Evolutionary conservation across 1,139 yeast genomes (phyloP).

Genomic region (Kazachstania sp.): DNA sequence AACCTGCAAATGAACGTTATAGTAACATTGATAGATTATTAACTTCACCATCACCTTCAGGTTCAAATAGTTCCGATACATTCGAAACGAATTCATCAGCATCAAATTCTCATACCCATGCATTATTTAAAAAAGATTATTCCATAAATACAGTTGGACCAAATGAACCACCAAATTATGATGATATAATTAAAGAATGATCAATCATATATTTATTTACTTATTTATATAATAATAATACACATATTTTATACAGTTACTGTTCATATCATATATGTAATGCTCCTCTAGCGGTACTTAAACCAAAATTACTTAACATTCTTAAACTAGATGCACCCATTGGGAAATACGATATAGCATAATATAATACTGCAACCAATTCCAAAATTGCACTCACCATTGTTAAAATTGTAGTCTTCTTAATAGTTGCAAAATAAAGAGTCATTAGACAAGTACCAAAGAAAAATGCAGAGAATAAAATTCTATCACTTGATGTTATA

Average conservation of each 20-base stretch:
- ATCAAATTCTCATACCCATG: background rate
- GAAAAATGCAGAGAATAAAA: slow-evolving; percentile 73
- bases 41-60: slow-evolving; percentile 1
- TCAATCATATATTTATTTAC: background rate
- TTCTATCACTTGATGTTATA: slow-evolving; percentile 62
- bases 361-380: slow-evolving; percentile 77
- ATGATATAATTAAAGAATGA: slow-evolving; percentile 5
- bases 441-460: slow-evolving; percentile 67
- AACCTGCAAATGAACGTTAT: background rate
- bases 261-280: slow-evolving; percentile 19
- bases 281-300: slow-evolving; percentile 52
- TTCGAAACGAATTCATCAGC: background rate
- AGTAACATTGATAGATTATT: slow-evolving; percentile 1
- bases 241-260: background rate
- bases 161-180: slow-evolving; percentile 9
- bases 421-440: slow-evolving; percentile 46
- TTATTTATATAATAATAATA: background rate
- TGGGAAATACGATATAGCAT: slow-evolving; percentile 88
- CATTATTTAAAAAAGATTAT: slow-evolving; percentile 8
- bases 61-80: background rate
- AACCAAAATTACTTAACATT: slow-evolving; percentile 69
- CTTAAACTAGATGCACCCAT: slow-evolving; percentile 86
- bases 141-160: slow-evolving; percentile 1
- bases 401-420: slow-evolving; percentile 68
- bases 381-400: slow-evolving; percentile 69